phyloP scores from a whole-genome alignment of 2,329 filamentous ascomycete species.

The Hypoxylon sp. region DNA sequence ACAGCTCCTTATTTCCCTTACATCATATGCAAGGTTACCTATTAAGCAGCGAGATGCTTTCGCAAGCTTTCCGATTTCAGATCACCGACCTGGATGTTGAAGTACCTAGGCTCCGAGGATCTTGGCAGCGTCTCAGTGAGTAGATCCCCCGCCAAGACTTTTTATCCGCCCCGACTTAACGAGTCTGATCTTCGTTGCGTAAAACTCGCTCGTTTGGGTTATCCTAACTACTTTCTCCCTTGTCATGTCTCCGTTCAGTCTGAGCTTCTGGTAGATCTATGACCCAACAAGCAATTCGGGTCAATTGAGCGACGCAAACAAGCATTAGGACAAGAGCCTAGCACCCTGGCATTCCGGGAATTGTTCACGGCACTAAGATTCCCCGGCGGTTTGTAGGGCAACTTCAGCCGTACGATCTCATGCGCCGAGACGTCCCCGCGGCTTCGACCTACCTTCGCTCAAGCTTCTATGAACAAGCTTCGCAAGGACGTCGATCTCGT shows the following conservation, averaged over 20 bases:
- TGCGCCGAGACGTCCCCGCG: slow-evolving; percentile 40
- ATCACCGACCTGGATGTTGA: slow-evolving; percentile 6
- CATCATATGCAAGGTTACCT: neutral
- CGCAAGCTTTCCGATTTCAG: slow-evolving; percentile 28
- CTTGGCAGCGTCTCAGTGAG: slow-evolving; percentile 52
- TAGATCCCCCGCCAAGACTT: slow-evolving; percentile 39
- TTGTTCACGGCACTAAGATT: slow-evolving; percentile 12
- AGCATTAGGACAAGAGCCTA: slow-evolving; percentile 20
- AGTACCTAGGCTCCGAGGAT: slow-evolving; percentile 22
- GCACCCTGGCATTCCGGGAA: slow-evolving; percentile 19
- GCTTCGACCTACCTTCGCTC: slow-evolving; percentile 41
- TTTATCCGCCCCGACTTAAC: slow-evolving; percentile 45
- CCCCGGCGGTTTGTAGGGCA: slow-evolving; percentile 28
- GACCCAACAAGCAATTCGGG: slow-evolving; percentile 27
- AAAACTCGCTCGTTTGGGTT: slow-evolving; percentile 42
- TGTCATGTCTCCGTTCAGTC: slow-evolving; percentile 23
- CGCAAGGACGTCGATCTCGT: neutral
- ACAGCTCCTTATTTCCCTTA: slow-evolving; percentile 3
- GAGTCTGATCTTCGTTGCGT: slow-evolving; percentile 48
- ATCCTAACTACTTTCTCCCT: slow-evolving; percentile 20
- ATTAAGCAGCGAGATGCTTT: neutral
- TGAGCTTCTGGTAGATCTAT: slow-evolving; percentile 33
- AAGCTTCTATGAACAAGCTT: slow-evolving; percentile 27
- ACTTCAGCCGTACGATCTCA: slow-evolving; percentile 39
- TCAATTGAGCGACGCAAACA: slow-evolving; percentile 31